Evolutionary conservation across 1,284 basidiomycete genomes (phyloP).

Genomic region (Microbotryum silenes-acaulis): DNA sequence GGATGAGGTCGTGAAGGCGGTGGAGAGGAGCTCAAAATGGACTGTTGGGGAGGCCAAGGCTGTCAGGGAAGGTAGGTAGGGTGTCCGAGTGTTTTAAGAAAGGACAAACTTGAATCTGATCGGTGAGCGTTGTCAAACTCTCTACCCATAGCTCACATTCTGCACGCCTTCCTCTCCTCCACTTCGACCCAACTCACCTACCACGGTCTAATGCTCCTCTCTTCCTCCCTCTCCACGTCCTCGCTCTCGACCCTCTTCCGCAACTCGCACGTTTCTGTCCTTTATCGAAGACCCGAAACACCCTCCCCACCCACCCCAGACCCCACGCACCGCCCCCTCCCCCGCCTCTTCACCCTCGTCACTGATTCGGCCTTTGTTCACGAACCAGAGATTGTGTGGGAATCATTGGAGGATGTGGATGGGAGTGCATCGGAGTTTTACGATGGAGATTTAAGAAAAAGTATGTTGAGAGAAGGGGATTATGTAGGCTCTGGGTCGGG

Average conservation of each 20-base stretch:
- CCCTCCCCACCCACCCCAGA: slow-evolving; percentile 22
- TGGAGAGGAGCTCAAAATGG: slow-evolving; percentile 37
- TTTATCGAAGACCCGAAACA: slow-evolving; percentile 54
- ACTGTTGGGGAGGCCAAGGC: slow-evolving; percentile 52
- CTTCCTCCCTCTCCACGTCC: slow-evolving; percentile 40
- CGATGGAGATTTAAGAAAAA: slow-evolving; percentile 42
- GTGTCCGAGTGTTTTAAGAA: background rate
- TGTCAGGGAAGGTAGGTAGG: slow-evolving; percentile 57
- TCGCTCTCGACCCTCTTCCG: slow-evolving; percentile 59
- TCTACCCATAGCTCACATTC: slow-evolving; percentile 51
- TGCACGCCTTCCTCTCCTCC: slow-evolving; percentile 61
- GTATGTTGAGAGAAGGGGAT: slow-evolving; percentile 10
- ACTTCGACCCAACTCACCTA: slow-evolving; percentile 79
- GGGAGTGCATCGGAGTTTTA: slow-evolving; percentile 66
- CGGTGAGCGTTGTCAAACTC: background rate
- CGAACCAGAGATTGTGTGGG: slow-evolving; percentile 74
- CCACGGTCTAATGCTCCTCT: slow-evolving; percentile 51
- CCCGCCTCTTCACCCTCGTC: slow-evolving; percentile 64
- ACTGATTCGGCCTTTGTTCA: slow-evolving; percentile 71
- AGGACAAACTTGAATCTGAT: slow-evolving; percentile 6
- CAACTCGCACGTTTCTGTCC: slow-evolving; percentile 76
- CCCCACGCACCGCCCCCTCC: slow-evolving; percentile 23
- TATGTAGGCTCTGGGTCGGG: background rate
- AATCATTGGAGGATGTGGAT: slow-evolving; percentile 77
- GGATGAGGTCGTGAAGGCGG: slow-evolving; percentile 19